Evolutionary conservation across 306 rosid genomes (phyloP).

Genomic region (Nissolia schottii): DNA sequence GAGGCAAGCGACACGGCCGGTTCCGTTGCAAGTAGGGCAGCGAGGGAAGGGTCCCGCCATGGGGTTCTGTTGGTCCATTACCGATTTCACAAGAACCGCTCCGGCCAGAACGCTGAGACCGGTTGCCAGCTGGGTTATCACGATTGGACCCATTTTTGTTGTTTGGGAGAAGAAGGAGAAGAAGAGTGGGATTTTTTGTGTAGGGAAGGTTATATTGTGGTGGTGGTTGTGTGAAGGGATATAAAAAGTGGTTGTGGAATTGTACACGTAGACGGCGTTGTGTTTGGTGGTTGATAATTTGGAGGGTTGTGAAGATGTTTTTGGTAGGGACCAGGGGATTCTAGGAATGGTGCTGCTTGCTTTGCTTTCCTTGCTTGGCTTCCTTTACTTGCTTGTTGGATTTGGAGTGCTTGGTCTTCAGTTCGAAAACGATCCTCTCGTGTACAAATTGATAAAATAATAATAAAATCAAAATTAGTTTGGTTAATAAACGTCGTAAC

Average conservation of each 20-base stretch:
- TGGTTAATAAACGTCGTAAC: too few species aligned
- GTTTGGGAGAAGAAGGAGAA: background rate
- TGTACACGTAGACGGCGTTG: slow-evolving; percentile 42
- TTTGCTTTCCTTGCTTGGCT: background rate
- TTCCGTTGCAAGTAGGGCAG: slow-evolving; percentile 64
- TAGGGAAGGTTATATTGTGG: background rate
- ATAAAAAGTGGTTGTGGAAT: slow-evolving; percentile 35
- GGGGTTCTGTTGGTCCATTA: slow-evolving; percentile 61
- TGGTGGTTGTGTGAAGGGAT: slow-evolving; percentile 18
- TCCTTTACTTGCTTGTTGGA: background rate
- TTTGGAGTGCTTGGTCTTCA: background rate
- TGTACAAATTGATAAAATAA: too few species aligned
- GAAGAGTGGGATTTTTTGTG: background rate
- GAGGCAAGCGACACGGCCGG: slow-evolving; percentile 64
- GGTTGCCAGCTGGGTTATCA: slow-evolving; percentile 60
- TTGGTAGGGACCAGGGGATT: background rate
- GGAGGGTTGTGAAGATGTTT: slow-evolving; percentile 25
- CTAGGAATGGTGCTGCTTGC: background rate
- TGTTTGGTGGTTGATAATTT: slow-evolving; percentile 32
- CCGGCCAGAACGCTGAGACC: slow-evolving; percentile 77
- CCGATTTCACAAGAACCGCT: slow-evolving; percentile 63
- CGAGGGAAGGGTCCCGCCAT: slow-evolving; percentile 74
- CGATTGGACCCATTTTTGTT: slow-evolving; percentile 47
- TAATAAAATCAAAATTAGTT: too few species aligned
- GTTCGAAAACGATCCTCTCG: too few species aligned